These are phyloP conservation scores for Cladosporium cucumerinum DNA, from an alignment of 2,329 filamentous ascomycete species.

Conservation along the genomic window DNA sequence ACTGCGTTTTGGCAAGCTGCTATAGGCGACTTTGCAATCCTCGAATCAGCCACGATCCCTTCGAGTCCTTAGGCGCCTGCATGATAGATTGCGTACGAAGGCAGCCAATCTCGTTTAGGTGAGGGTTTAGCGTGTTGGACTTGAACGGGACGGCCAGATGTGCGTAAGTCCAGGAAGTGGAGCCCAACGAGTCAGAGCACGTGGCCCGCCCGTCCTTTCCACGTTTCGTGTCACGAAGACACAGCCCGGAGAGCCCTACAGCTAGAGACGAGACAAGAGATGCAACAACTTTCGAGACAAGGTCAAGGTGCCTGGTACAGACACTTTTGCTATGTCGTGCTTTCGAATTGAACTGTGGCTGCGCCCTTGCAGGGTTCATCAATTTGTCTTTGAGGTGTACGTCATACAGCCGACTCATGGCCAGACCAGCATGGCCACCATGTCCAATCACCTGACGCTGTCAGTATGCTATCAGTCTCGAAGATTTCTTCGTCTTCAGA, in stretches of 20 bases:
- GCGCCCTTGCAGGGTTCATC: neutral
- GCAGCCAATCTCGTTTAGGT: neutral
- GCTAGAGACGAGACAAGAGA: neutral
- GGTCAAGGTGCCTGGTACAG: neutral
- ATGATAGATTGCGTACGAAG: constrained; percentile 2
- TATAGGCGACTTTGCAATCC: neutral
- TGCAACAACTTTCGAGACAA: neutral
- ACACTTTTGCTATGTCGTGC: neutral
- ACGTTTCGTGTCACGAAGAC: neutral
- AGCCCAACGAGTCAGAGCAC: neutral
- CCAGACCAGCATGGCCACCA: neutral
- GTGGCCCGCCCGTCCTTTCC: neutral
- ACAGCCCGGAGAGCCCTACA: neutral
- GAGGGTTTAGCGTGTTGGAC: neutral
- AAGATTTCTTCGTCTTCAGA: neutral
- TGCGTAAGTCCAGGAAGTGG: neutral
- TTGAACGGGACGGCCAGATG: neutral
- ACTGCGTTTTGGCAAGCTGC: neutral
- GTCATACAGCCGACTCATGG: neutral
- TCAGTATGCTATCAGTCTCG: neutral
- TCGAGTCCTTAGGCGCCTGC: neutral
- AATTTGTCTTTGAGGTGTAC: neutral
- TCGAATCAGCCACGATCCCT: neutral
- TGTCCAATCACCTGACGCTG: neutral
- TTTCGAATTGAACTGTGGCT: neutral